Evolutionary conservation across 805 yeast species (phyloP).

Genomic region (Saccharomycopsis guyanensis): DNA sequence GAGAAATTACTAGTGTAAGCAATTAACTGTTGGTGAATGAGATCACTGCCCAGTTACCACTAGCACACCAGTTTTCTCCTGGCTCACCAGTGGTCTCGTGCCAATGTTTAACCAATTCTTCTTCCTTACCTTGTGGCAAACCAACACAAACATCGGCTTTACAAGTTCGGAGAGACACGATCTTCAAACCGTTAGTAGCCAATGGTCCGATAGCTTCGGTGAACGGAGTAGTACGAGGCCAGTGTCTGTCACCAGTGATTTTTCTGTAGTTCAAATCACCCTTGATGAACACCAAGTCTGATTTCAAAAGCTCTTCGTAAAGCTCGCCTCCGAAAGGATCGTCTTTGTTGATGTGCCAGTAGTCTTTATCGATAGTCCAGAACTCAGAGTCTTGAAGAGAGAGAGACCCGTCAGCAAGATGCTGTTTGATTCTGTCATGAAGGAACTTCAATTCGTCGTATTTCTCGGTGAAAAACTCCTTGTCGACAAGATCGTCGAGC

Average conservation of each 20-base stretch:
- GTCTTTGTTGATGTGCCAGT: conserved; percentile 53
- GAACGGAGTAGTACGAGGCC: conserved; percentile 82
- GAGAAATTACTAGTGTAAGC: too few species aligned
- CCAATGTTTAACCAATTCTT: conserved; percentile 57
- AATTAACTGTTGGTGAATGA: conserved; percentile 33
- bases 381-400: conserved; percentile 54
- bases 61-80: conserved; percentile 74
- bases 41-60: conserved; percentile 93
- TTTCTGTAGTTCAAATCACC: conserved; percentile 97
- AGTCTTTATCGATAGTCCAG: conserved; percentile 81
- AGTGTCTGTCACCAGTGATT: conserved; percentile 80
- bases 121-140: conserved; percentile 63
- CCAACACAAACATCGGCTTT: conserved; percentile 96
- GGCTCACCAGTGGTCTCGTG: conserved; percentile 47
- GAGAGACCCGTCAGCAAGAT: conserved; percentile 40
- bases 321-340: conserved; percentile 52
- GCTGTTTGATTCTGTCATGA: conserved; percentile 37
- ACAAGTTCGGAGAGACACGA: conserved; percentile 81
- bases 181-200: conserved; percentile 51
- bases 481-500: conserved; percentile 47
- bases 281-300: conserved; percentile 74
- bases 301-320: conserved; percentile 51
- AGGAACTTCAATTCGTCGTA: conserved; percentile 36
- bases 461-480: conserved; percentile 38
- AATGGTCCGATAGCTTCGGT: conserved; percentile 59